Evolutionary conservation across 345 rosid genomes (phyloP), one percentile per base, ranked within the genome.

Genomic region (Hibiscus mutabilis): DNA sequence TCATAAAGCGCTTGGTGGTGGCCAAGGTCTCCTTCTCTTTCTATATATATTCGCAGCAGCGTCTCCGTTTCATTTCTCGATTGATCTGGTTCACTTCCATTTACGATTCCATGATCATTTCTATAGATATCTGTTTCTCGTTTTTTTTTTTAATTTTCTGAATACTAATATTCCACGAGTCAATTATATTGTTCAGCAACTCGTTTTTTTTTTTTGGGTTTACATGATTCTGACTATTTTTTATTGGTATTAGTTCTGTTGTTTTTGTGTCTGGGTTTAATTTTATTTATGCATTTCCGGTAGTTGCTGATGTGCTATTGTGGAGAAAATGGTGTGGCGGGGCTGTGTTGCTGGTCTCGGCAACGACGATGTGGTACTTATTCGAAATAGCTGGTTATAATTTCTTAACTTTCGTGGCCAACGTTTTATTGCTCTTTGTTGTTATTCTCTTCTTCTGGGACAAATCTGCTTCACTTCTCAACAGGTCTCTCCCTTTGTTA

Each of bases 401-500:
- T 85, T 73, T 86, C 71, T 74, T 91, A 77, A 79, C 96, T 15
- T 90, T 87, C 73, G 79, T 86, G 71, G 84, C 96, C 29, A 91
- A 92, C 78, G 97, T 87, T 8, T 71, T 92, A 61, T 82, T 91
- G 79, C 88, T 89, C 59, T 91, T 96, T 12, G 87, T 89, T 37
- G 79, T 79, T 0, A 85, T 89, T 75, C 91, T 96, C 84, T 96
- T 92, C 85, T 71, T 91, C 29, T 92, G 99, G 99, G 97, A 93
- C 21, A 96, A 92, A 83, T 96, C 98, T 76, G 99, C 99, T 77
- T 78, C 86, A 15, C 88, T 96, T 70, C 94, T 96, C 66, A 96
- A 92, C 74, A 84, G 99, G 99, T 95, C 76, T 24, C 53, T 69
- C 14, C n/a, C 3, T 25, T 49, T 22, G 25, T 9, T 64, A 64